Conservation (phyloP, 163 green algal species). For the Coccomyxa subellipsoidea region DNA sequence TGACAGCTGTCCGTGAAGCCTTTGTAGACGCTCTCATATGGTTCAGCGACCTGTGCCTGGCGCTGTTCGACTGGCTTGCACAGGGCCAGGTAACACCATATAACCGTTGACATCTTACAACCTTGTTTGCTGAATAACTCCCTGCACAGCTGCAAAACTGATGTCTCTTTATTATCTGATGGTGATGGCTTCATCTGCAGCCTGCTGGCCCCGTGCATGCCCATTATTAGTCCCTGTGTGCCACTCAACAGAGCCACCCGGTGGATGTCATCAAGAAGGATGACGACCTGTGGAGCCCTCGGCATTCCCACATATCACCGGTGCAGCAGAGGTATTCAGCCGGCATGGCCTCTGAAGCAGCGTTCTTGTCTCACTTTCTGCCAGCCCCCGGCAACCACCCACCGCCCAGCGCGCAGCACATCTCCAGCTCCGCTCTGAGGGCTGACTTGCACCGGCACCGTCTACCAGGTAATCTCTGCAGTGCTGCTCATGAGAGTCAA, state of each 20-base stretch:
- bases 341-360: neutral
- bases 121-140: too few relatives aligned
- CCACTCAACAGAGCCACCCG: neutral
- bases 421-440: neutral
- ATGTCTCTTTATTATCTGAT: too few relatives aligned
- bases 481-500: neutral
- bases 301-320: neutral
- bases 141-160: too few relatives aligned
- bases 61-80: neutral
- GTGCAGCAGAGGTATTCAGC: neutral
- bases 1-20: neutral
- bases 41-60: neutral
- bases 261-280: slow-evolving; percentile 12
- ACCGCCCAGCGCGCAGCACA: neutral
- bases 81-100: neutral
- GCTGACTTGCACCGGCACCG: neutral
- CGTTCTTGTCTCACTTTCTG: slow-evolving; percentile 14
- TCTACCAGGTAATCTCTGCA: neutral
- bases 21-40: neutral
- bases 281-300: slow-evolving; percentile 11
- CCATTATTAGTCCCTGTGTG: too few relatives aligned
- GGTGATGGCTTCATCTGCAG: too few relatives aligned
- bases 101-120: too few relatives aligned
- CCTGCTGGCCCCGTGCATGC: too few relatives aligned
- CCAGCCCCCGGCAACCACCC: slow-evolving; percentile 10